Percentiles rank a stretch among this genome's conserved stretches.
phyloP scores from a whole-genome alignment of 768 basidiomycete genomes.

The Crepidotus variabilis region DNA sequence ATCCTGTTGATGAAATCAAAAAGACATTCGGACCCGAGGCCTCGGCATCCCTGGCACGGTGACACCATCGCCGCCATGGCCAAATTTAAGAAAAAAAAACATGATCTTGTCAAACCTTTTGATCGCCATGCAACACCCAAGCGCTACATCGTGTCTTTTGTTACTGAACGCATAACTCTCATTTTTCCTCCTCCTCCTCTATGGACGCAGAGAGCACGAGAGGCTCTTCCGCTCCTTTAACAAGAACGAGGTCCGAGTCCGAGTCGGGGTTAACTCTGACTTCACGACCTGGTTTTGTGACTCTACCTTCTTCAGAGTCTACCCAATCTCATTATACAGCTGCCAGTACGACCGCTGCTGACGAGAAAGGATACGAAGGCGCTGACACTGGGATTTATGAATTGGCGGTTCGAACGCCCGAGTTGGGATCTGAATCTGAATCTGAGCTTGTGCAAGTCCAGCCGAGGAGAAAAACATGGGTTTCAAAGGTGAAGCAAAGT shows the following conservation, averaged over 20 bases:
- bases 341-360: not conserved
- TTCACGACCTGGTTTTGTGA: too few relatives aligned
- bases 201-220: not conserved
- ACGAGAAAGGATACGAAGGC: not conserved
- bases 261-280: too few relatives aligned
- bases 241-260: too few relatives aligned
- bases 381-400: not conserved
- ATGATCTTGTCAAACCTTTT: too few relatives aligned
- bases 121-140: not conserved
- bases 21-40: too few relatives aligned
- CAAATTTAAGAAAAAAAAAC: too few relatives aligned
- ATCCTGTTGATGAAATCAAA: too few relatives aligned
- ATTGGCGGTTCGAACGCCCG: conserved; percentile 4
- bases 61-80: too few relatives aligned
- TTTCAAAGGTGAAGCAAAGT: conserved; percentile 12
- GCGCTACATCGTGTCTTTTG: not conserved
- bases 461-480: conserved; percentile 11
- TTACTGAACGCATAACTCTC: not conserved
- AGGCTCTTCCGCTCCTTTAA: not conserved
- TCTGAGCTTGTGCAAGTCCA: too few relatives aligned
- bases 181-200: conserved; percentile 2
- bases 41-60: too few relatives aligned
- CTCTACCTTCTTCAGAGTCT: too few relatives aligned
- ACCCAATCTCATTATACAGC: too few relatives aligned
- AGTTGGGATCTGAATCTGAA: conserved; percentile 5